Evolutionary conservation across 495 filamentous ascomycete species (phyloP), one percentile per base, ranked within the genome.

Genomic region (Lepraria neglecta): DNA sequence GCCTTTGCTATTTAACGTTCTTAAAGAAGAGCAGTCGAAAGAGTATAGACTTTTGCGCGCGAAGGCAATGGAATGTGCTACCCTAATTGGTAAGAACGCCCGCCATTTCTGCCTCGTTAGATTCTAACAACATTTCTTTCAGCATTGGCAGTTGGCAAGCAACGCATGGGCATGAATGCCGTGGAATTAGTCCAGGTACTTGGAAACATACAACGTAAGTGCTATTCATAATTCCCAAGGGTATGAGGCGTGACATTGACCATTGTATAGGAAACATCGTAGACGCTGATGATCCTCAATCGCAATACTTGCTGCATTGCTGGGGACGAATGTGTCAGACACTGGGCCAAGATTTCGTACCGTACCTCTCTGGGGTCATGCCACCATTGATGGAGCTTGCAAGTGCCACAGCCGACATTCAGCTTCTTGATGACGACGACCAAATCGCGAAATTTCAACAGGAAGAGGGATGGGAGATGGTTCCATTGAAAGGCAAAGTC

Each of bases 21-120:
- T 99, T 31, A 83, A 85, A 70, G 82, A 91, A 65, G 90, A 95
- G 67, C 90, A 89, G 65, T 89, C 89, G 24, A 97, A 95, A 76
- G 95, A 99, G 68, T 88, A 89, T 72, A 81, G 95, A 47, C 73
- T 97, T 33, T 82, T 99, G 31, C 84, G 91, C 64, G 92, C 95
- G 15, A 99, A 99, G 78, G 95, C 95, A 11, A 99, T 99, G 95
- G 95, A 99, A 77, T 99, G 95, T 73, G 95, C 95, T 38, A 97
- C 95, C 15, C 75, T 99, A 47, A 97, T 99, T 43, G 69, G 67
- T 69, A 51, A 58, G 48, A 38, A 14, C 27, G 11, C 21, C 38
- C 24, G 17, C 38, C 27, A 12, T 35, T 43, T 19, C 28, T 21
- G 12, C n/a, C 51, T 14, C 15, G 9, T 54, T 28, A 38, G 33